phyloP scores from a whole-genome alignment of 1,284 basidiomycete species.

The Marasmius fiardii region DNA sequence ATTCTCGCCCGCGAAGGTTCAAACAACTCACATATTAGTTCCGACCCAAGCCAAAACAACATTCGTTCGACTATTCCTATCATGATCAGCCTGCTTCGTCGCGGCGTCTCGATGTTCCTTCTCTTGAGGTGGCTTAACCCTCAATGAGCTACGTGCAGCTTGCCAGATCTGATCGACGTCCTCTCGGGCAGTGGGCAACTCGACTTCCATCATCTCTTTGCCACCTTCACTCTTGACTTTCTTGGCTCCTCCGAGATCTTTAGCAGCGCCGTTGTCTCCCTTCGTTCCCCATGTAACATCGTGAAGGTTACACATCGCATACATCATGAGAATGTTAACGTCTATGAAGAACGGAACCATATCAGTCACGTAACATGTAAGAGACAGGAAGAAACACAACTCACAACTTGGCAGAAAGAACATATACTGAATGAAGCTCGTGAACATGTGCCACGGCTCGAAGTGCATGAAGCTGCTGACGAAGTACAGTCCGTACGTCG shows the following conservation, averaged over 20 bases:
- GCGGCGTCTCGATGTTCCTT: conserved; percentile 84
- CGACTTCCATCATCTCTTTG: conserved; percentile 83
- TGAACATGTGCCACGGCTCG: conserved; percentile 95
- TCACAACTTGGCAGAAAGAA: conserved; percentile 74
- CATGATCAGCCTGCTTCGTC: conserved; percentile 86
- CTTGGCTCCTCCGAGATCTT: conserved; percentile 87
- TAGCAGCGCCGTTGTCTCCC: conserved; percentile 81
- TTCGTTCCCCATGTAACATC: conserved; percentile 93
- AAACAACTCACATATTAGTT: conserved; percentile 66
- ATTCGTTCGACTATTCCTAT: conserved; percentile 80
- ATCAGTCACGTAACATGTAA: neutral
- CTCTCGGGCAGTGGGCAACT: conserved; percentile 75
- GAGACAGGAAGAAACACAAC: conserved; percentile 21
- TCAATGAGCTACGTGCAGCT: conserved; percentile 66
- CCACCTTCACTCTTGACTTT: conserved; percentile 82
- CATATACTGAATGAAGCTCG: conserved; percentile 83
- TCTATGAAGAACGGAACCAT: conserved; percentile 38
- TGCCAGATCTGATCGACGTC: conserved; percentile 87
- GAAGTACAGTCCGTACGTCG: conserved; percentile 90
- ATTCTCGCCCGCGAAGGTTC: conserved; percentile 11
- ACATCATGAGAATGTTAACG: conserved; percentile 91
- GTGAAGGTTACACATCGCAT: conserved; percentile 88
- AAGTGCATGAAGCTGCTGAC: conserved; percentile 83
- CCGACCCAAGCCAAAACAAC: conserved; percentile 85
- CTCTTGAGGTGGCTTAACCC: conserved; percentile 60